Base-by-base conservation (phyloP, 2,329 filamentous ascomycete species). In the Fusarium longipes region DNA sequence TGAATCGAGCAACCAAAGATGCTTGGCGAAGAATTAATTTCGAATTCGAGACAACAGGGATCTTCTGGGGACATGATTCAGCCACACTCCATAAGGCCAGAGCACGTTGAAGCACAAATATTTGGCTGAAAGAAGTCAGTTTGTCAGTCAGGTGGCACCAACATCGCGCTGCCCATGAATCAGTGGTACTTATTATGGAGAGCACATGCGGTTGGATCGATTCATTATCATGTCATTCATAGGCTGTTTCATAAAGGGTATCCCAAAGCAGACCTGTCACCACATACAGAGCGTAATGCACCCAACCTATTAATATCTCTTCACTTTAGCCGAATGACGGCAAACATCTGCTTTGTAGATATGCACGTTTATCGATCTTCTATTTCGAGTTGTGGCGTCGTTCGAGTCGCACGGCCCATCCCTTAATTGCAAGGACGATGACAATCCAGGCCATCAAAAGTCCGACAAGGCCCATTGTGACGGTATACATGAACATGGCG, bases 401-500 rank as follows among this genome's bases (percentile, higher is more conserved):
- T 72, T 87, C 84, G 52, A 75, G 80, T 48, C 84, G 81, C 17
- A 87, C 79, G 6, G 93, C 93, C 93, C 93, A 97, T 25, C 93
- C 94, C 79, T 97, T 97, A 75, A 97, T 80, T 25, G 93, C 91
- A 61, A 97, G 87, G 12, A 91, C 82, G 27, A 93, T 74, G 20
- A 96, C 86, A 53, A 91, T 86, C 89, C 92, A 97, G 0, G 93
- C 89, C 91, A 97, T 95, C 50, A 97, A 78, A 49, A 97, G 83
- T 3, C 90, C 91, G 2, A 93, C 92, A 8, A 96, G 76, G 3
- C 94, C 95, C 87, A 96, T 91, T 11, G 89, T 91, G 32, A 97
- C 86, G 0, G 93, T 97, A 79, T 97, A 97, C 63, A 93, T 87
- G 78, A 97, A 96, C 93, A 97, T 97, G 66, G 92, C 92, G 74